Conservation (phyloP, 2,329 filamentous ascomycete species). For the Hypoxylon sp. region DNA sequence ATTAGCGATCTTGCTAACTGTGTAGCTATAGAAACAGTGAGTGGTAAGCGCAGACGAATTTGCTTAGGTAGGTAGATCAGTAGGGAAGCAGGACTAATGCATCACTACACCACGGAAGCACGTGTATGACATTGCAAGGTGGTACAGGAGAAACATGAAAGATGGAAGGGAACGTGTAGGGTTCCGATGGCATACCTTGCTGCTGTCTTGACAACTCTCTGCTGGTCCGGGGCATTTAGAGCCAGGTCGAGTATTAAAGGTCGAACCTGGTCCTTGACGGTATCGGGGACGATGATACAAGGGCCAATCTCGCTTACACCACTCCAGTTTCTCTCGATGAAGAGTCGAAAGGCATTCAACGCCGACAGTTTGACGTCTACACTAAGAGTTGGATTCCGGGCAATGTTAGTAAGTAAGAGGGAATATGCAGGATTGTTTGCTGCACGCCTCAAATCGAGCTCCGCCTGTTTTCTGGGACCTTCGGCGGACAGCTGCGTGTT, state of each 20-base stretch:
- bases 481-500: conserved; percentile 85
- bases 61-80: not conserved
- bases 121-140: not conserved
- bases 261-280: conserved; percentile 79
- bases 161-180: not conserved
- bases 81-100: not conserved
- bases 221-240: conserved; percentile 77
- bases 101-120: not conserved
- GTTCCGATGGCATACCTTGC: conserved; percentile 73
- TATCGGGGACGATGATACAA: conserved; percentile 76
- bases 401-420: conserved; percentile 82
- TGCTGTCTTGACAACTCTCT: conserved; percentile 89
- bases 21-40: conserved; percentile 60
- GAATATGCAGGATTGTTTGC: conserved; percentile 79
- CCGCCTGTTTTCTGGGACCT: conserved; percentile 84
- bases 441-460: conserved; percentile 81
- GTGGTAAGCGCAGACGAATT: conserved; percentile 1
- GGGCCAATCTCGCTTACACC: conserved; percentile 75
- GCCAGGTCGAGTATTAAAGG: conserved; percentile 81
- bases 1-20: conserved; percentile 93
- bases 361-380: conserved; percentile 85
- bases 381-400: conserved; percentile 78
- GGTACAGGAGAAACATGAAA: not conserved
- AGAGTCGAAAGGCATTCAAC: conserved; percentile 81
- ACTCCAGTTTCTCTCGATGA: conserved; percentile 88